Conservation (phyloP, 2,329 filamentous ascomycete genomes). For the Fusarium nanum region DNA sequence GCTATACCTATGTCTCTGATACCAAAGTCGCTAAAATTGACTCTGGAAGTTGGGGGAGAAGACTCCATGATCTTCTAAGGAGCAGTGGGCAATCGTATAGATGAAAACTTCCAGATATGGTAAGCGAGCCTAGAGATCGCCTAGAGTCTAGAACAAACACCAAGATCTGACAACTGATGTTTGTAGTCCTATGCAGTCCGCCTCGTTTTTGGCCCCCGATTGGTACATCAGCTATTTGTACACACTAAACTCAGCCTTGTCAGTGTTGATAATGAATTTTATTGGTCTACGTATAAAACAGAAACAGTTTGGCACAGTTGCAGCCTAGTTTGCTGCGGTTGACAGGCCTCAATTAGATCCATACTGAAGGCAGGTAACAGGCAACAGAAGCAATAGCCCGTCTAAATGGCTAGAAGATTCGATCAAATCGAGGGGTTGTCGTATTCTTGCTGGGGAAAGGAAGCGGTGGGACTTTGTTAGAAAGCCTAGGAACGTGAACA, state of each 20-base stretch:
- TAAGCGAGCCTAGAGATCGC: background rate
- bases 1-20: no score
- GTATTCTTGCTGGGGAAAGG: conserved; percentile 18
- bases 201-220: conserved; percentile 6
- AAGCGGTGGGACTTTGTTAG: conserved; percentile 38
- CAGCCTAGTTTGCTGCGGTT: background rate
- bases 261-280: background rate
- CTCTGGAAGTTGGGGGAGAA: background rate
- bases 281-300: conserved; percentile 16
- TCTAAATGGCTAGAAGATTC: conserved; percentile 43
- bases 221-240: background rate
- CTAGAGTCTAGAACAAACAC: background rate
- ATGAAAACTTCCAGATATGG: background rate
- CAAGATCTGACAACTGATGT: background rate
- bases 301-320: conserved; percentile 8
- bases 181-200: background rate
- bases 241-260: conserved; percentile 28
- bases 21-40: background rate
- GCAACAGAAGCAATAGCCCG: conserved; percentile 7
- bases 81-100: background rate
- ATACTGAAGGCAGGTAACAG: background rate
- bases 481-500: conserved; percentile 38
- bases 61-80: background rate
- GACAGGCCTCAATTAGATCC: conserved; percentile 21
- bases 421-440: conserved; percentile 28